phyloP scores from a whole-genome alignment of 176 grass and related monocot genomes.

The Chrysopogon serrulatus region DNA sequence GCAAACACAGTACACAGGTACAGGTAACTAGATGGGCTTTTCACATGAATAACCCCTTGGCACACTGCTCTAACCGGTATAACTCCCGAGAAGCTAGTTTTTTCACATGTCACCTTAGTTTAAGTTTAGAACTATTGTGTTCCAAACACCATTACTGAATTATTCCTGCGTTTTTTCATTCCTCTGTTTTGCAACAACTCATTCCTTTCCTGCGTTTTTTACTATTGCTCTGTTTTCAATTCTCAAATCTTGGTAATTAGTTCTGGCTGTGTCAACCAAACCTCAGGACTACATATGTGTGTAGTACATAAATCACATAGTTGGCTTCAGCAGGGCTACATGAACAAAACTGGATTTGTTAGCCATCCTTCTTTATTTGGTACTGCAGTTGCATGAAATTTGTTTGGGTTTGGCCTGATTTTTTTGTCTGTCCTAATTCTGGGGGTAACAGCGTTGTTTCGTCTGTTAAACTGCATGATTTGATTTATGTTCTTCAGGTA shows the following conservation, averaged over 20 bases:
- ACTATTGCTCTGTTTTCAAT: too few species aligned
- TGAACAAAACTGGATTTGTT: not conserved
- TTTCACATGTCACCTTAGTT: too few species aligned
- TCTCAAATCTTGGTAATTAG: not conserved
- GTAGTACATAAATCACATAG: not conserved
- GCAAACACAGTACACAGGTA: too few species aligned
- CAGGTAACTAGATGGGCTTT: not conserved
- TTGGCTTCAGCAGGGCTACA: not conserved
- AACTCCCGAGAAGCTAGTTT: too few species aligned
- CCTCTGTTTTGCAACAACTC: too few species aligned
- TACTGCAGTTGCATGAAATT: not conserved
- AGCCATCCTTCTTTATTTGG: not conserved
- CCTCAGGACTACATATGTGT: not conserved
- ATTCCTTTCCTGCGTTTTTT: too few species aligned
- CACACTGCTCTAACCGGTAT: too few species aligned
- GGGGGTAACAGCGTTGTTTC: not conserved
- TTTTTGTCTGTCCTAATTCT: constrained; percentile 1
- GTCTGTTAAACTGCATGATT: not conserved
- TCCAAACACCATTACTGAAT: too few species aligned
- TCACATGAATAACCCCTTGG: not conserved
- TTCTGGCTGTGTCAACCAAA: not conserved
- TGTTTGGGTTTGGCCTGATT: not conserved
- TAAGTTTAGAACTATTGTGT: too few species aligned
- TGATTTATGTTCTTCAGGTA: constrained; percentile 45
- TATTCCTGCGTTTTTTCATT: too few species aligned